Conservation (phyloP, 352 stramenopile species). For the Phytophthora niederhauseri region DNA sequence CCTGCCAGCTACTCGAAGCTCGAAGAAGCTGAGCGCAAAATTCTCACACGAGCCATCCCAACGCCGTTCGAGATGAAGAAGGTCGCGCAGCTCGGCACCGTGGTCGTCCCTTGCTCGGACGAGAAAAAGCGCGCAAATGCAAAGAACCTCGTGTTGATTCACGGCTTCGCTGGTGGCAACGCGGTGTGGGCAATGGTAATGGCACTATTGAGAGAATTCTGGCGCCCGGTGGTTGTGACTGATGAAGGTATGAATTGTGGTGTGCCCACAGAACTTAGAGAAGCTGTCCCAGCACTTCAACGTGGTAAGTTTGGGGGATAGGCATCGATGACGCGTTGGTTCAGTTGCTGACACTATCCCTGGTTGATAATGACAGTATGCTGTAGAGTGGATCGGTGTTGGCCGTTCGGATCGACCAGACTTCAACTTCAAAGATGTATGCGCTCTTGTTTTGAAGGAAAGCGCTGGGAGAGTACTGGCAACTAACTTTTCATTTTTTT, state of each 20-base stretch:
- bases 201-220: background rate
- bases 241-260: background rate
- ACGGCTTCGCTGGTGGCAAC: conserved; percentile 83
- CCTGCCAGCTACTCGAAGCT: conserved; percentile 72
- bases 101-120: conserved; percentile 80
- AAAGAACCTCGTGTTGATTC: conserved; percentile 81
- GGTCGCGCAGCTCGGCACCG: conserved; percentile 75
- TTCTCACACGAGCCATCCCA: conserved; percentile 54
- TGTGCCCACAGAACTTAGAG: conserved; percentile 60
- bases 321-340: background rate
- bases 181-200: conserved; percentile 78
- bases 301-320: conserved; percentile 54
- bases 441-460: conserved; percentile 1
- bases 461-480: background rate
- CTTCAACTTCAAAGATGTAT: conserved; percentile 72
- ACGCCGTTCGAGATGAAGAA: conserved; percentile 80
- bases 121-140: conserved; percentile 50
- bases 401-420: conserved; percentile 81
- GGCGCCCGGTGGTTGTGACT: background rate
- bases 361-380: conserved; percentile 52
- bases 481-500: background rate
- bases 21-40: conserved; percentile 64
- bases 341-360: background rate
- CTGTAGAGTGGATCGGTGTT: conserved; percentile 86
- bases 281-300: conserved; percentile 82